A percentile compares a stretch with the other conserved stretches of the same genome.
Evolutionary conservation across 768 basidiomycete genomes (phyloP).

Genomic region (Rhizopogon salebrosus): DNA sequence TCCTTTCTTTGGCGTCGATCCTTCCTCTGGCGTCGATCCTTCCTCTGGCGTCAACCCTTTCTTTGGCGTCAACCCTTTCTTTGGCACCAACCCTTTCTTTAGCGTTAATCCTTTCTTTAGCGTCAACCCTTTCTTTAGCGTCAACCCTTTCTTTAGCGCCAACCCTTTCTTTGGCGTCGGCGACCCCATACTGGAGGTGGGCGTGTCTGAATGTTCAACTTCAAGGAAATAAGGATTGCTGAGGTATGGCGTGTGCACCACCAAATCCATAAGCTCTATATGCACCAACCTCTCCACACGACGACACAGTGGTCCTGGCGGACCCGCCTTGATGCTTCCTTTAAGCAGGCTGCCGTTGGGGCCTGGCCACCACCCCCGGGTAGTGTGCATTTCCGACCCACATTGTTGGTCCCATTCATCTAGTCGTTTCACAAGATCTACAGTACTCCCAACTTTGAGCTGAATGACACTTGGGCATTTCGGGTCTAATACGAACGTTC

Average conservation of each 20-base stretch:
- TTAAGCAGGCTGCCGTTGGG: slow-evolving; percentile 48
- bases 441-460: slow-evolving; percentile 77
- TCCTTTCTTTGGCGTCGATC: too few species aligned
- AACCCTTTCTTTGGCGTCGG: too few species aligned
- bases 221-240: slow-evolving; percentile 42
- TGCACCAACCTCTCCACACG: slow-evolving; percentile 77
- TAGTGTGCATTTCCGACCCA: slow-evolving; percentile 65
- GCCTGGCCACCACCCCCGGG: slow-evolving; percentile 71
- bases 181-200: slow-evolving; percentile 13
- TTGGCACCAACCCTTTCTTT: too few species aligned
- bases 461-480: slow-evolving; percentile 39
- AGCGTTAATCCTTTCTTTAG: too few species aligned
- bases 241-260: slow-evolving; percentile 54
- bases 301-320: slow-evolving; percentile 62
- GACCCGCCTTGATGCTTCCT: slow-evolving; percentile 58
- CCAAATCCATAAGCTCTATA: slow-evolving; percentile 71
- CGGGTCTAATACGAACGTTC: slow-evolving; percentile 21
- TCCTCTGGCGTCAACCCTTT: too few species aligned
- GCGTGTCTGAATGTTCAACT: slow-evolving; percentile 25
- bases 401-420: slow-evolving; percentile 83
- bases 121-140: too few species aligned
- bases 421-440: slow-evolving; percentile 66
- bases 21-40: too few species aligned
- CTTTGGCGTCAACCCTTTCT: too few species aligned
- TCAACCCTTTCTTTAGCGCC: too few species aligned